These are phyloP conservation scores for Podila clonocystis DNA, from an alignment of 192 early-diverging fungal species.

Conservation along the genomic window DNA sequence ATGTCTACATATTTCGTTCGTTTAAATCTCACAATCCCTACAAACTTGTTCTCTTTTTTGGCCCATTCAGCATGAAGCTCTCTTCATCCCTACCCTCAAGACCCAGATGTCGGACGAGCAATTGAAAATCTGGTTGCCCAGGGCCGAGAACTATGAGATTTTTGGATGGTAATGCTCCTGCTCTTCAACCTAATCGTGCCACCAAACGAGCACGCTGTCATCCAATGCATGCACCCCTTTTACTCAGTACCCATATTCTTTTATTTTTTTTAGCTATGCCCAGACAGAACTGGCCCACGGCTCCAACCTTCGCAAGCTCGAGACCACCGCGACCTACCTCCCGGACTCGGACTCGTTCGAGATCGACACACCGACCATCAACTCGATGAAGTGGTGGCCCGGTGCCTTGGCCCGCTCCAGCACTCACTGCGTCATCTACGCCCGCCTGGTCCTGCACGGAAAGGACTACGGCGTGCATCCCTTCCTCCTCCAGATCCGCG, in stretches of 20 bases:
- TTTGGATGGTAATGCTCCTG: constrained; percentile 60
- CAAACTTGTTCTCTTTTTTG: not conserved
- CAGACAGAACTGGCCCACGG: constrained; percentile 75
- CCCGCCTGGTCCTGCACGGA: constrained; percentile 78
- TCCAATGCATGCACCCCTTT: too few relatives aligned
- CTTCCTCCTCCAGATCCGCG: constrained; percentile 64
- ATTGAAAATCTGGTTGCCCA: constrained; percentile 48
- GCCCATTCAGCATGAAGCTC: constrained; percentile 38
- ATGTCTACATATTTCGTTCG: not conserved
- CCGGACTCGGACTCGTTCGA: constrained; percentile 81
- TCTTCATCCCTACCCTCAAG: constrained; percentile 52
- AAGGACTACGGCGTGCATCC: constrained; percentile 68
- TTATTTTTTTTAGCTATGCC: too few relatives aligned
- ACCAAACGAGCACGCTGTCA: not conserved
- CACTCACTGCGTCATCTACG: constrained; percentile 80
- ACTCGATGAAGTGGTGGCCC: constrained; percentile 92
- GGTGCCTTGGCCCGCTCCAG: constrained; percentile 84
- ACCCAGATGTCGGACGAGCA: constrained; percentile 54
- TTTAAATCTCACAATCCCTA: not conserved
- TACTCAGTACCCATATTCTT: not conserved
- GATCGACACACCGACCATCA: constrained; percentile 75
- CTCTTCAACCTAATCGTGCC: constrained; percentile 15
- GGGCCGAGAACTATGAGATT: constrained; percentile 70
- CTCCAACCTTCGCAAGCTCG: constrained; percentile 83
- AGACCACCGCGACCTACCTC: constrained; percentile 89